Base-by-base conservation (phyloP, 2,329 filamentous ascomycete genomes). In the Nemania sp. region DNA sequence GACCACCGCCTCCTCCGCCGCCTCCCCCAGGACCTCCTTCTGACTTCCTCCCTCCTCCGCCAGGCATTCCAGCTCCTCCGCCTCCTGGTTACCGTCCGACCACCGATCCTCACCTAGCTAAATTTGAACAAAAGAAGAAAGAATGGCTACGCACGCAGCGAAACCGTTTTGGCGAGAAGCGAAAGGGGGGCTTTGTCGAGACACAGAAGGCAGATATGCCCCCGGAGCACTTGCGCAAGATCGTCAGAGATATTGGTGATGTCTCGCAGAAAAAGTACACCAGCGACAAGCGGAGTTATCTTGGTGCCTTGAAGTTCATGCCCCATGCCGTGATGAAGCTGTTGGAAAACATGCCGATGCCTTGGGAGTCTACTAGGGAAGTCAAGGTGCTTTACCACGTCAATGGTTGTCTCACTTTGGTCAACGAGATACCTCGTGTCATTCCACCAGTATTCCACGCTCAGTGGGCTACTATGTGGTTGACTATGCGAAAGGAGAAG, bases 381-480 rank as follows among this genome's bases (percentile, higher is more conserved):
- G 97, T 99, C 70, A 98, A 98, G 82, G 96, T 99, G 29, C 86
- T 99, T 13, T 99, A 99, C 80, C 96, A 99, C 78, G 94, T 98
- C 76, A 99, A 99, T 77, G 96, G 96, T 32, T 99, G 97, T 77
- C 82, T 99, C 81, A 99, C 96, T 1, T 83, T 99, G 64, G 97
- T 99, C 76, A 99, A 99, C 79, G 96, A 99, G 83, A 93, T 91
- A 6, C 96, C 97, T 15, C 89, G 97, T 75, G 97, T 99, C 63
- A 98, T 99, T 76, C 96, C 98, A 79, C 96, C 96, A 0, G 93
- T 99, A 3, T 99, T 97, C 81, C 94, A 98, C 79, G 96, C 96
- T 65, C 96, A 99, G 80, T 99, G 96, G 96, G 96, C 96, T 13
- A 97, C 95, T 62, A 99, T 99, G 96, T 99, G 96, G 96, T 91